A percentile compares a stretch with the other conserved stretches of the same genome.
Evolutionary conservation across 805 yeast species (phyloP).

Genomic region (Pichia cephalocereana): DNA sequence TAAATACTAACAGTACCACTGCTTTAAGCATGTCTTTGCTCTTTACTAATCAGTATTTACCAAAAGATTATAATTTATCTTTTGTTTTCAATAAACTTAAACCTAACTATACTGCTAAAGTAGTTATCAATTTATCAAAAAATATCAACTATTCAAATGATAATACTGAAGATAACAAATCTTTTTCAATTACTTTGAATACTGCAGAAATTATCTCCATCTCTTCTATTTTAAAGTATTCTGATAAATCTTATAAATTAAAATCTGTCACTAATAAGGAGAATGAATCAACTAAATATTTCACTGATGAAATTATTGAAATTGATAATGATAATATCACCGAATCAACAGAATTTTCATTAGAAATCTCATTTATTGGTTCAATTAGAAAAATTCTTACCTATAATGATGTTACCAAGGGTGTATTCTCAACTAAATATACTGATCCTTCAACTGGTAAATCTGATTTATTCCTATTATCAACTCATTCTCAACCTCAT

Average conservation of each 20-base stretch:
- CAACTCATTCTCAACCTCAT: slow-evolving; percentile 68
- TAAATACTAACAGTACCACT: too few relatives aligned
- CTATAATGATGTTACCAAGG: slow-evolving; percentile 47
- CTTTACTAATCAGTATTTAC: slow-evolving; percentile 29
- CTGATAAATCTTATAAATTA: slow-evolving; percentile 2
- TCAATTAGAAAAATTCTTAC: slow-evolving; percentile 42
- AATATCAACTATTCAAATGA: slow-evolving; percentile 16
- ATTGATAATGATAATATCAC: neutral
- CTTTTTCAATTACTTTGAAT: slow-evolving; percentile 28
- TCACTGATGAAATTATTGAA: slow-evolving; percentile 17
- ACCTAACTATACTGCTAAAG: slow-evolving; percentile 37
- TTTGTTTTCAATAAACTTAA: slow-evolving; percentile 30
- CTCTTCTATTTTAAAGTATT: slow-evolving; percentile 15
- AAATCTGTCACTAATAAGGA: slow-evolving; percentile 25
- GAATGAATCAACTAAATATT: slow-evolving; percentile 27
- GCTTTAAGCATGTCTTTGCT: slow-evolving; percentile 12
- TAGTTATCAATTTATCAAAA: slow-evolving; percentile 24
- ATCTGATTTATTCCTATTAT: slow-evolving; percentile 43
- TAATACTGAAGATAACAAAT: slow-evolving; percentile 1
- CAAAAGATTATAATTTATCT: slow-evolving; percentile 29
- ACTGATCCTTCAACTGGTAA: slow-evolving; percentile 40
- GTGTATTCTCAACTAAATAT: slow-evolving; percentile 62
- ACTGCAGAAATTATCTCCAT: slow-evolving; percentile 34
- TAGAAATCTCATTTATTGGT: slow-evolving; percentile 38
- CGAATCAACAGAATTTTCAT: neutral